phyloP scores from a whole-genome alignment of 495 filamentous ascomycete species.

The Aspergillus bridgeri region DNA sequence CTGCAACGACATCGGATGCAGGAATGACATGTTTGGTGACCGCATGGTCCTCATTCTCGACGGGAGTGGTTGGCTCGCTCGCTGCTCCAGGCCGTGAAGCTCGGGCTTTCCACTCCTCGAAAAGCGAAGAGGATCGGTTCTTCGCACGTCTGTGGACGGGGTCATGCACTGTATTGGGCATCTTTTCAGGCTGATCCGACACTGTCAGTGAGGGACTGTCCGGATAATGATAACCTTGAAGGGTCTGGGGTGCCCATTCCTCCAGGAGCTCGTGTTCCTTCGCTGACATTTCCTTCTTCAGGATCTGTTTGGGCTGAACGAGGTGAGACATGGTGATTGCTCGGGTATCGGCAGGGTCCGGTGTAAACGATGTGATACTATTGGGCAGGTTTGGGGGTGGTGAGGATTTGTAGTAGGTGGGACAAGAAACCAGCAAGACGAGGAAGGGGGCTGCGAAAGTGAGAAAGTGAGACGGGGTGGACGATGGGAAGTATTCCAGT shows the following conservation, averaged over 20 bases:
- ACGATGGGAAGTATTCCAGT: too few species aligned
- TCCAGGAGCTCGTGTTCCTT: conserved; percentile 8
- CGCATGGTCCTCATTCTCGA: background rate
- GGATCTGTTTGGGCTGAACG: conserved; percentile 9
- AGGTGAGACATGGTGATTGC: conserved; percentile 3
- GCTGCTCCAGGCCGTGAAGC: conserved; percentile 1
- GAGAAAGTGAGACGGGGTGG: too few species aligned
- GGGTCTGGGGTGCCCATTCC: conserved; percentile 18
- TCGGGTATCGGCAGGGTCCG: background rate
- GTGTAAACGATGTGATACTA: background rate
- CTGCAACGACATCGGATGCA: background rate
- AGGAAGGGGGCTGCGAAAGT: too few species aligned
- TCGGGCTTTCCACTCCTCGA: conserved; percentile 21
- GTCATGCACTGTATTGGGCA: background rate
- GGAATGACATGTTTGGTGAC: background rate
- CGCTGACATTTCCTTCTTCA: conserved; percentile 11
- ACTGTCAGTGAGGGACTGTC: background rate
- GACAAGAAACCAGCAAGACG: too few species aligned
- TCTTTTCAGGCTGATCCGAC: background rate
- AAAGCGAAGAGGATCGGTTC: conserved; percentile 11
- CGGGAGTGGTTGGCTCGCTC: background rate
- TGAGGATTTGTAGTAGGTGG: too few species aligned
- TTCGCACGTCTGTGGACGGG: conserved; percentile 5
- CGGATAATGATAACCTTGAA: conserved; percentile 4
- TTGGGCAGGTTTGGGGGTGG: background rate